These are phyloP conservation scores for Clonostachys chloroleuca DNA, from an alignment of 2,329 filamentous ascomycete species.

Conservation along the genomic window DNA sequence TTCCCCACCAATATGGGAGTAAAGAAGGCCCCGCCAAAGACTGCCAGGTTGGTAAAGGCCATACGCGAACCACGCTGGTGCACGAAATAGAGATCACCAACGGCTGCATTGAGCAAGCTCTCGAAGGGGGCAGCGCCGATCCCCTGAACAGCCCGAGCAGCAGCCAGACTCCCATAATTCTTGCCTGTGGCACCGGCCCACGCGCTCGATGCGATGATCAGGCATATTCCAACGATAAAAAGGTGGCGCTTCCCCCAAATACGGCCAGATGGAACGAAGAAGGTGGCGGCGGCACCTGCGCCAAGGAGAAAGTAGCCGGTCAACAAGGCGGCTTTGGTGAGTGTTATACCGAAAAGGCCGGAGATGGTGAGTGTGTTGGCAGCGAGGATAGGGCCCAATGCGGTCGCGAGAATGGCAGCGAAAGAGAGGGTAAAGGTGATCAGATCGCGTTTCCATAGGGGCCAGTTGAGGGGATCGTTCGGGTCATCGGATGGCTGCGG, in stretches of 20 bases:
- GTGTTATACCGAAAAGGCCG: constrained; percentile 57
- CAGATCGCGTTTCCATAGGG: constrained; percentile 77
- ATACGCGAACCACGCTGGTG: constrained; percentile 81
- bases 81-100: constrained; percentile 88
- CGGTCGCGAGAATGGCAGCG: constrained; percentile 77
- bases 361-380: constrained; percentile 80
- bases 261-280: constrained; percentile 82
- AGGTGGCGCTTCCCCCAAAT: constrained; percentile 92
- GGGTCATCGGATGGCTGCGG: constrained; percentile 90
- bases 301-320: constrained; percentile 87
- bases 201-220: constrained; percentile 68
- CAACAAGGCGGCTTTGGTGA: constrained; percentile 75
- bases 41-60: constrained; percentile 65
- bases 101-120: constrained; percentile 79
- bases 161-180: constrained; percentile 69
- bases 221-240: constrained; percentile 71
- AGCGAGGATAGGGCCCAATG: constrained; percentile 80
- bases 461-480: constrained; percentile 85
- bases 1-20: constrained; percentile 90
- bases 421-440: constrained; percentile 77
- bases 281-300: constrained; percentile 73
- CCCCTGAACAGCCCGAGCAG: constrained; percentile 80
- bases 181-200: constrained; percentile 71
- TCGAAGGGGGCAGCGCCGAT: constrained; percentile 86
- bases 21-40: constrained; percentile 54